Conservation (phyloP, 2,329 filamentous ascomycete species). For the Emmonsiellopsis sp. region DNA sequence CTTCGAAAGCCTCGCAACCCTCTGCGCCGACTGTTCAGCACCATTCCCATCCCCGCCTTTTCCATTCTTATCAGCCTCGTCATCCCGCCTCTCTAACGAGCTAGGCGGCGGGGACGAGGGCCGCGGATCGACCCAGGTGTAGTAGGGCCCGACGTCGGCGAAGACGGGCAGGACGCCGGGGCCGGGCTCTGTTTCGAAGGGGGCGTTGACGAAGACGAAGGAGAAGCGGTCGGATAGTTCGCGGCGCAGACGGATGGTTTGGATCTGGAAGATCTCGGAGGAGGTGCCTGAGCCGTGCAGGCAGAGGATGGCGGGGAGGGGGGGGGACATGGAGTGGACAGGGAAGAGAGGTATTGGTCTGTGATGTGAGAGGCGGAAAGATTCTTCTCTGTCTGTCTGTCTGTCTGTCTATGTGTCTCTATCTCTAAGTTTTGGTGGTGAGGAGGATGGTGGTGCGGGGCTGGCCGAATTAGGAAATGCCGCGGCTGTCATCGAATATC, state of each 20-base stretch:
- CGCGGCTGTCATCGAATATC: too few relatives aligned
- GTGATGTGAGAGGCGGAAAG: neutral
- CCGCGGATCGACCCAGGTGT: slow-evolving; percentile 42
- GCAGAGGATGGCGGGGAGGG: slow-evolving; percentile 61
- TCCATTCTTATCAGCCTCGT: neutral
- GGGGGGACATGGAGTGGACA: slow-evolving; percentile 13
- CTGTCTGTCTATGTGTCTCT: too few relatives aligned
- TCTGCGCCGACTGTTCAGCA: neutral
- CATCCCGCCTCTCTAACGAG: neutral
- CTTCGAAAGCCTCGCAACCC: slow-evolving; percentile 32
- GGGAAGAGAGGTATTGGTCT: neutral
- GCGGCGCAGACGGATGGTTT: slow-evolving; percentile 51
- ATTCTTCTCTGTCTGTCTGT: neutral
- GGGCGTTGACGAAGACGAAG: slow-evolving; percentile 63
- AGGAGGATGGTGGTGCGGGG: too few relatives aligned
- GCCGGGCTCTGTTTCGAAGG: slow-evolving; percentile 49
- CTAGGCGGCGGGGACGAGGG: neutral
- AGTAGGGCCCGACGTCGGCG: slow-evolving; percentile 56
- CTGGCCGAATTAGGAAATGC: too few relatives aligned
- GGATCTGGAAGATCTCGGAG: slow-evolving; percentile 56
- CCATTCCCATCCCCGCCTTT: neutral
- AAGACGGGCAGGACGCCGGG: slow-evolving; percentile 59
- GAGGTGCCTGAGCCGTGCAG: slow-evolving; percentile 71
- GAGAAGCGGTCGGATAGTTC: slow-evolving; percentile 52
- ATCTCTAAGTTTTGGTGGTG: too few relatives aligned